Base-by-base conservation (phyloP, 2,329 filamentous ascomycete species). In the Neofusicoccum laricinum region DNA sequence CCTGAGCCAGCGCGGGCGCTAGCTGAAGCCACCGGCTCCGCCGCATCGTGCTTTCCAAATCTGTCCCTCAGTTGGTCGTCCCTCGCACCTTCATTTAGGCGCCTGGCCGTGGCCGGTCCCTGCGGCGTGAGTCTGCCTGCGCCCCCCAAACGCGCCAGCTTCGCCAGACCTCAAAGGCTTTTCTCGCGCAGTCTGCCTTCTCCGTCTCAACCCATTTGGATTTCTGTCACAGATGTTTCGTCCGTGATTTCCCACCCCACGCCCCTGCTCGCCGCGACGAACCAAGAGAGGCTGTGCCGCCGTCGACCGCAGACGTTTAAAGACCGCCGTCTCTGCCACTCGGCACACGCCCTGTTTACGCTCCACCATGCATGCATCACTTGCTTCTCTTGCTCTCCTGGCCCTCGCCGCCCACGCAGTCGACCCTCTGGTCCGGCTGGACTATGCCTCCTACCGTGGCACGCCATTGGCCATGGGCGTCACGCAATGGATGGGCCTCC, bases 401-500 rank as follows among this genome's bases (percentile, higher is more conserved):
- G 53, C 38, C 21, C 8, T 50, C 17, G 14, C 25, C 6, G 64
- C 38, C 25, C 25, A 34, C 36, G 78, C 79, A 14, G 74, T 81
- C 30, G 69, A 78, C 17, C 66, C 75, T 2, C 71, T 76, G 5
- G 86, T 92, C 14, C 80, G 90, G 66, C 79, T 93, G 21, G 83
- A 82, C 2, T 93, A 93, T 72, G 84, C 88, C 34, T 84, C 80
- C 30, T 92, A 93, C 71, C 75, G 81, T 57, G 91, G 91, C 8
- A 75, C 78, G 3, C 71, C 21, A 40, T 78, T 83, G 1, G 68
- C 75, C 0, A 85, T 85, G 68, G 88, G 87, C 1, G 78, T 92
- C 53, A 86, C 84, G 2, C 83, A 89, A 73, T 94, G 90, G 89
- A 82, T 91, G 7, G 91, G 90, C 1, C 86, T 95, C 67, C 85